Base-by-base conservation (phyloP, 495 filamentous ascomycete species). In the Neurospora sp. region DNA sequence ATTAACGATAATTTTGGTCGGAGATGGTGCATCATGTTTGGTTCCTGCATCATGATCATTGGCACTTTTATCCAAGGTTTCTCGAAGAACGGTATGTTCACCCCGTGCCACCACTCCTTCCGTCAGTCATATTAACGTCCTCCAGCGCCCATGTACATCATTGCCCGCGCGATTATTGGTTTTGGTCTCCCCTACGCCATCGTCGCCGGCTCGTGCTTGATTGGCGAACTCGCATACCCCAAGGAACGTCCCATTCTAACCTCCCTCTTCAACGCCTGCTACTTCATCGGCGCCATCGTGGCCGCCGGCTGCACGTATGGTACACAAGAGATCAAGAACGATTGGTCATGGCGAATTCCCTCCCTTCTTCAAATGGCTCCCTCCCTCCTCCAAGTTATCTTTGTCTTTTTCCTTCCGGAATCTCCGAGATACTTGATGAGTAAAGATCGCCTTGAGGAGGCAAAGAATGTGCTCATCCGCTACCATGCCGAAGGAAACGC, bases 301-400 rank as follows among this genome's bases (percentile, higher is more conserved):
- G 89, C 89, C 18, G 88, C 88, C 0, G 84, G 85, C 10, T 82
- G 87, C 7, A 87, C 85, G 0, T 85, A 87, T 70, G 89, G 89
- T 8, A 91, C 89, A 1, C 85, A 88, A 71, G 75, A 75, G 7
- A 88, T 90, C 71, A 39, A 81, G 0, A 84, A 80, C 71, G 82
- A 88, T 70, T 91, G 89, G 89, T 85, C 88, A 4, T 92, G 89
- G 90, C 81, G 88, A 47, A 88, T 91, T 37, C 90, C 89, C 1
- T 89, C 86, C 0, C 77, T 89, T 3, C 78, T 90, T 2, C 88
- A 89, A 73, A 82, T 84, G 74, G 82, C 82, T 3, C 87, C 87
- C 1, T 87, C 84, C 0, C 69, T 90, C 5, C 73, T 91, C 22
- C 90, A 91, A 72, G 81, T 90, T 61, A 73, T 74, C 8, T 84